These are phyloP conservation scores for Clitopilus passeckerianus DNA, from an alignment of 768 basidiomycete species.

Conservation along the genomic window DNA sequence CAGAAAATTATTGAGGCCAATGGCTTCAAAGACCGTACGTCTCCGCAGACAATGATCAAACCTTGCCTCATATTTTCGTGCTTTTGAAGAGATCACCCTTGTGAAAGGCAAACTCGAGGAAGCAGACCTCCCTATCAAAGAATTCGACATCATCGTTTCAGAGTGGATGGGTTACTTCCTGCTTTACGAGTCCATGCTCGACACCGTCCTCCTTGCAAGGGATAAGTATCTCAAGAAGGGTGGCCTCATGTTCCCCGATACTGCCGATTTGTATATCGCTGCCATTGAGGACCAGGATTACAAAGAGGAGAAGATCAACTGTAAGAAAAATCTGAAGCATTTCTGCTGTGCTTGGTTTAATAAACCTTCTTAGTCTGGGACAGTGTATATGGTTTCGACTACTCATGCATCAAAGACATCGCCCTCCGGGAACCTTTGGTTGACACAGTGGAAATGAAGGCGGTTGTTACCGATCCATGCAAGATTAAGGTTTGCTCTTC, in stretches of 20 bases:
- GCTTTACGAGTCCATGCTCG: conserved; percentile 98
- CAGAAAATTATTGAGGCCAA: conserved; percentile 95
- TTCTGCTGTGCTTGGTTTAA: conserved; percentile 2
- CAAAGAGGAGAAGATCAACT: conserved; percentile 99
- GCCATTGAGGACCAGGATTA: conserved; percentile 99
- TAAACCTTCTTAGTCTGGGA: conserved; percentile 80
- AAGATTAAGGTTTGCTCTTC: conserved; percentile 64
- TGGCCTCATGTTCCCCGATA: conserved; percentile 95
- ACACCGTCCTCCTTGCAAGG: conserved; percentile 93
- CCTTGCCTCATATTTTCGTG: conserved; percentile 3
- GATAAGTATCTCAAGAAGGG: conserved; percentile 93
- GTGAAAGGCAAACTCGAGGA: conserved; percentile 99
- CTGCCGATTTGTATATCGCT: conserved; percentile 85
- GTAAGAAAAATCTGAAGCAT: conserved; percentile 42
- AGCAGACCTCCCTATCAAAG: conserved; percentile 75
- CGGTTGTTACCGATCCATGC: conserved; percentile 91
- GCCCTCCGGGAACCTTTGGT: conserved; percentile 94
- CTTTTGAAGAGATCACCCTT: conserved; percentile 73
- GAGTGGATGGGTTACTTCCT: conserved; percentile 99
- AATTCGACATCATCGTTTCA: conserved; percentile 98
- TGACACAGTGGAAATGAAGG: conserved; percentile 96
- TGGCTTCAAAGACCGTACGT: conserved; percentile 90
- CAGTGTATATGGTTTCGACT: conserved; percentile 99
- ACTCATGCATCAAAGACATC: conserved; percentile 98
- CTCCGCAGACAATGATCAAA: not conserved